These are phyloP conservation scores for Tulasnella sp. DNA, from an alignment of 768 basidiomycete species.

Conservation along the genomic window DNA sequence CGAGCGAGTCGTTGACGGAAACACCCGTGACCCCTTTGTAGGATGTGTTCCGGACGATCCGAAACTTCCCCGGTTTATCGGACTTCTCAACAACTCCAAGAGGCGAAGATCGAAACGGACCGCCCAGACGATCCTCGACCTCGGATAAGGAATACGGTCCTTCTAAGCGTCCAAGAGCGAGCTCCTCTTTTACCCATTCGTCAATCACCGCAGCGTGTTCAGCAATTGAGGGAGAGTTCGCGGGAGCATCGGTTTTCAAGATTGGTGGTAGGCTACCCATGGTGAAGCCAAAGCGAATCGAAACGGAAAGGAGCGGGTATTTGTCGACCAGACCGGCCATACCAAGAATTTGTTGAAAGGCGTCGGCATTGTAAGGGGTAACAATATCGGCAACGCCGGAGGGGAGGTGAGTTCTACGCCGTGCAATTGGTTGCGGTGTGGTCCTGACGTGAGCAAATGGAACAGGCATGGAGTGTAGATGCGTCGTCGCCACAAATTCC, in stretches of 20 bases:
- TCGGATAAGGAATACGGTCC: constrained; percentile 23
- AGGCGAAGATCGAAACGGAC: constrained; percentile 21
- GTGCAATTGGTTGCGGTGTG: neutral
- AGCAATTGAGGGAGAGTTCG: neutral
- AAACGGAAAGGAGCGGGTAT: neutral
- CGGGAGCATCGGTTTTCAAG: neutral
- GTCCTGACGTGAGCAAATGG: neutral
- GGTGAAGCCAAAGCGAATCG: too few species aligned
- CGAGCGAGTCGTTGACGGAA: neutral
- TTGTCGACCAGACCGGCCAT: neutral
- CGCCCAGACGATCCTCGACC: neutral
- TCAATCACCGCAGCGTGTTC: neutral
- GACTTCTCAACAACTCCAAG: constrained; percentile 23
- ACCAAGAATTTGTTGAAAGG: neutral
- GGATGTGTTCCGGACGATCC: too few species aligned
- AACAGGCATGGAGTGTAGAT: neutral
- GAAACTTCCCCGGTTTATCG: constrained; percentile 30
- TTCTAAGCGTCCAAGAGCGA: constrained; percentile 18
- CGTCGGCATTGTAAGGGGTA: neutral
- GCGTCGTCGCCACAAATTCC: neutral
- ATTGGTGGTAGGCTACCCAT: too few species aligned
- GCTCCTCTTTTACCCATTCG: constrained; percentile 18
- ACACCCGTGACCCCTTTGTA: neutral
- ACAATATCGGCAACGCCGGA: neutral
- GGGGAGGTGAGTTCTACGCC: neutral